Conservation (phyloP, 2,329 filamentous ascomycete species). For the Fusarium cicatricum region DNA sequence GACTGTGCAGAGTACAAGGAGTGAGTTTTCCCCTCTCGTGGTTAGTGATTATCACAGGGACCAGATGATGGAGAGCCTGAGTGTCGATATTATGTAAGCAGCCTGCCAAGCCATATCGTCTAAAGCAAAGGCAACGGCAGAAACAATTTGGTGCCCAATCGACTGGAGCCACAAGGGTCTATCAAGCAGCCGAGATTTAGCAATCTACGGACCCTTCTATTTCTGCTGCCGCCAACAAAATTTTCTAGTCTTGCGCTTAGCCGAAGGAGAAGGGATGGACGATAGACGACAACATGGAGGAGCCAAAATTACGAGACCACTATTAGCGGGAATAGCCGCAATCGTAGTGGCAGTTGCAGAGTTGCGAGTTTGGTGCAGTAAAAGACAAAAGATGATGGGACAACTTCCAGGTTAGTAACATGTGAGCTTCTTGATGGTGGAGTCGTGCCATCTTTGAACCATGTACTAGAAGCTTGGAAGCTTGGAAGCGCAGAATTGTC, state of each 20-base stretch:
- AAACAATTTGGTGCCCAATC: background rate
- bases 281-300: background rate
- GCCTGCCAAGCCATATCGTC: no score
- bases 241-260: conserved; percentile 13
- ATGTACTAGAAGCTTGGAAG: no score
- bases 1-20: background rate
- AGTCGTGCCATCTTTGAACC: no score
- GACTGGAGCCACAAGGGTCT: conserved; percentile 32
- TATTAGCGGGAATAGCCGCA: conserved; percentile 10
- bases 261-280: conserved; percentile 20
- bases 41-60: no score
- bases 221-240: conserved; percentile 1
- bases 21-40: background rate
- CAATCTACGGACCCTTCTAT: conserved; percentile 2
- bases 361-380: conserved; percentile 4
- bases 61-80: no score
- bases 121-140: background rate
- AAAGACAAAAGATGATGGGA: background rate
- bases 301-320: conserved; percentile 3
- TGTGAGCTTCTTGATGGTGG: conserved; percentile 17
- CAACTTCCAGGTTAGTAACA: background rate
- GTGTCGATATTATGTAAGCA: background rate
- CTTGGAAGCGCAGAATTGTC: no score
- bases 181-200: conserved; percentile 36
- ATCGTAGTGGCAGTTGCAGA: background rate